A percentile compares a stretch with the other conserved stretches of the same genome.
Evolutionary conservation across 2,329 filamentous ascomycete genomes (phyloP).

Genomic region (Paraphoma sp.): DNA sequence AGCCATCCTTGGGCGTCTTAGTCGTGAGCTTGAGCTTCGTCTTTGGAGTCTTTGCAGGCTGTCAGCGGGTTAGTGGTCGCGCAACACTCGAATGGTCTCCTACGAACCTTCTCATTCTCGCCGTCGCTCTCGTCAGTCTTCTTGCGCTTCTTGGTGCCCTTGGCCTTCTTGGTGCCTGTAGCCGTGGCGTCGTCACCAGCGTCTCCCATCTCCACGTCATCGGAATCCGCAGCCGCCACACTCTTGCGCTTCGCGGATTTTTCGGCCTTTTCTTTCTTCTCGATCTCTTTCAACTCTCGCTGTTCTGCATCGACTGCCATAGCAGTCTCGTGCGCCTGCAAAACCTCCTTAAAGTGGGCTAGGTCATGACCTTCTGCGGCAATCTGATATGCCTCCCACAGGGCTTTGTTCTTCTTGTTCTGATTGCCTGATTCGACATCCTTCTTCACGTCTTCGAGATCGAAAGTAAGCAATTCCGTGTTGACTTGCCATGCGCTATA

Average conservation of each 20-base stretch:
- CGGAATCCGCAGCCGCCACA: slow-evolving; percentile 36
- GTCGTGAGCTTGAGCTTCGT: slow-evolving; percentile 57
- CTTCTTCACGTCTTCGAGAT: slow-evolving; percentile 73
- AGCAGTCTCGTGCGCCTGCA: slow-evolving; percentile 65
- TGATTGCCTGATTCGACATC: slow-evolving; percentile 76
- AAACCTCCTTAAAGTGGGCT: slow-evolving; percentile 81
- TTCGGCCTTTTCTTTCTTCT: slow-evolving; percentile 66
- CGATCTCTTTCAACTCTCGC: slow-evolving; percentile 67
- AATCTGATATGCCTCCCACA: slow-evolving; percentile 80
- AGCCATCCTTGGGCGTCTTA: slow-evolving; percentile 47
- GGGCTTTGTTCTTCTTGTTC: slow-evolving; percentile 82
- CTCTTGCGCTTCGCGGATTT: slow-evolving; percentile 59
- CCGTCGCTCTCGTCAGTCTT: slow-evolving; percentile 69
- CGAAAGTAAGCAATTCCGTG: slow-evolving; percentile 78
- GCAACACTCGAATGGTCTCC: not conserved
- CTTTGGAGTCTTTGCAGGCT: slow-evolving; percentile 60
- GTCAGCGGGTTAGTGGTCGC: slow-evolving; percentile 30
- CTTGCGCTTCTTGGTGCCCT: slow-evolving; percentile 74
- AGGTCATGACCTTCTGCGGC: slow-evolving; percentile 80
- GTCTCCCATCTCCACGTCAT: slow-evolving; percentile 50
- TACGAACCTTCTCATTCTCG: slow-evolving; percentile 68
- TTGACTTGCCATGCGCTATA: slow-evolving; percentile 89
- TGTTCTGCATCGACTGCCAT: slow-evolving; percentile 66
- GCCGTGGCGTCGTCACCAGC: slow-evolving; percentile 49
- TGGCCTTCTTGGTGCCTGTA: slow-evolving; percentile 43